Percentiles rank a stretch among this genome's conserved stretches.
Evolutionary conservation across 305 asterid genomes (phyloP).

Genomic region (Salvia sclarea): DNA sequence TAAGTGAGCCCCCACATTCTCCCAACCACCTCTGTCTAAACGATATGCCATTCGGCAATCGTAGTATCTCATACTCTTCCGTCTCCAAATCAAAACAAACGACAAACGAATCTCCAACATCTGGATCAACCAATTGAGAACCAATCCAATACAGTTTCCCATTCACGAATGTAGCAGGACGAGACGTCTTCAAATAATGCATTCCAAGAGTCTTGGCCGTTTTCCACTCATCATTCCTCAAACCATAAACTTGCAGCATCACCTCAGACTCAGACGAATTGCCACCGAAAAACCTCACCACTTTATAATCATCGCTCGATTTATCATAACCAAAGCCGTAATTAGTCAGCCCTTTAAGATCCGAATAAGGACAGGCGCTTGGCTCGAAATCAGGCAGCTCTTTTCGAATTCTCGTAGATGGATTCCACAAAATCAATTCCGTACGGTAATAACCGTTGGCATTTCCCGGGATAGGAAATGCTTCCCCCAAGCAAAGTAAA

Average conservation of each 20-base stretch:
- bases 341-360: too few species aligned
- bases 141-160: conserved; percentile 63
- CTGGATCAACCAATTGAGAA: conserved; percentile 20
- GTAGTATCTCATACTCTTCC: conserved; percentile 42
- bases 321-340: conserved; percentile 54
- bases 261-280: conserved; percentile 8
- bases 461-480: too few species aligned
- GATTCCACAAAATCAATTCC: conserved; percentile 49
- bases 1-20: conserved; percentile 40
- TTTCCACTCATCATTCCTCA: conserved; percentile 51
- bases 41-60: conserved; percentile 39
- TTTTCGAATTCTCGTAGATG: conserved; percentile 38
- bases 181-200: conserved; percentile 33
- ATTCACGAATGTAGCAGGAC: conserved; percentile 40
- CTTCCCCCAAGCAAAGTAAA: conserved; percentile 38
- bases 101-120: conserved; percentile 33
- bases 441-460: too few species aligned
- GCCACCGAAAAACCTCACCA: conserved; percentile 40
- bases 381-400: conserved; percentile 38
- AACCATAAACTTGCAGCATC: conserved; percentile 44
- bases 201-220: conserved; percentile 37
- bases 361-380: too few species aligned
- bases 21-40: conserved; percentile 32
- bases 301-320: conserved; percentile 53
- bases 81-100: conserved; percentile 46